Evolutionary conservation across 371 early-diverging fungal species (phyloP), one percentile per base, ranked within the genome.

Genomic region (Smittium culicis): DNA sequence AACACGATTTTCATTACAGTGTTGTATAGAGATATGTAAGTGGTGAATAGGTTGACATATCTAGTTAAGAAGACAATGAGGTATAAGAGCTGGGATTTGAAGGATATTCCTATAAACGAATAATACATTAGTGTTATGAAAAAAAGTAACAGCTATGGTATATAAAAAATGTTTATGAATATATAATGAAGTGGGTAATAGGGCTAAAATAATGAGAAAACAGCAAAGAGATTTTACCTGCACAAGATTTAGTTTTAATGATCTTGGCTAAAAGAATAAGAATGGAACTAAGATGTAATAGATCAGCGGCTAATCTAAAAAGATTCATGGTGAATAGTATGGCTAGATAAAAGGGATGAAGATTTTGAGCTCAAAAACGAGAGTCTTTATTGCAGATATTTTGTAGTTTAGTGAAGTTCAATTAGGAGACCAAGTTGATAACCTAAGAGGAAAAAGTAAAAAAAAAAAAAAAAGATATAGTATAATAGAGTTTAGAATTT

Each of bases 81-180:
- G 72, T 98, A 98, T n/a, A 99, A 80, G 0, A 86, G 76, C 78
- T 99, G 99, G 0, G 98, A 87, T 77, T 99, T 99, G 81, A 95
- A 91, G 17, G 95, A 95, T 56, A 99, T 93, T 29, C 99, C 99
- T 64, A 33, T 30, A 34, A 11, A 45, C 11, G 20, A 45, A 45
- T 11, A 45, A 45, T 45, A 45, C 11, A 45, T 11, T 45, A 45
- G 5, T 45, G n/a, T n/a, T n/a, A n/a, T n/a, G n/a, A n/a, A n/a
- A n/a, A n/a, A n/a, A n/a, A n/a, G n/a, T n/a, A n/a, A n/a, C n/a
- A n/a, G n/a, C n/a, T n/a, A n/a, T n/a, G n/a, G n/a, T n/a, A n/a
- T n/a, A n/a, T n/a, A n/a, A n/a, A n/a, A n/a, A n/a, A n/a, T n/a
- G n/a, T n/a, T n/a, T n/a, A n/a, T n/a, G n/a, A n/a, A n/a, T n/a